Evolutionary conservation across 768 basidiomycete species (phyloP).

Genomic region (Suillus ampliporus): DNA sequence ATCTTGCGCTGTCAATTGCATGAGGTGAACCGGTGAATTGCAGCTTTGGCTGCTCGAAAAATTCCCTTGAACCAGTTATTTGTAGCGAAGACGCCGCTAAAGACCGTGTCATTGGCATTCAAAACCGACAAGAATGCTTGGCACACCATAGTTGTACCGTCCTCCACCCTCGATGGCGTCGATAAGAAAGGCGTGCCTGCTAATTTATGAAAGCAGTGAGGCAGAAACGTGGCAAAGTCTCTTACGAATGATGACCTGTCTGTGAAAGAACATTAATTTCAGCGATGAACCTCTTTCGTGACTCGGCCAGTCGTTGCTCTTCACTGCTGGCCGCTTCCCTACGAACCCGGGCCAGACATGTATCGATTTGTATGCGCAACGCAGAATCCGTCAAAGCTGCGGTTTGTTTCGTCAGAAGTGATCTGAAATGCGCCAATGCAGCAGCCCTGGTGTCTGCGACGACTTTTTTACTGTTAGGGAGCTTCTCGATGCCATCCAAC

Average conservation of each 20-base stretch:
- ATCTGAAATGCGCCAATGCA: neutral
- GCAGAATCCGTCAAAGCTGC: conserved; percentile 11
- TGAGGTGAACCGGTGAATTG: conserved; percentile 30
- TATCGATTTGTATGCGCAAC: conserved; percentile 17
- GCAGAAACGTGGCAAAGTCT: neutral
- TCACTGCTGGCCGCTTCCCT: conserved; percentile 8
- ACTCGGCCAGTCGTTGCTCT: conserved; percentile 12
- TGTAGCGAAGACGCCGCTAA: neutral
- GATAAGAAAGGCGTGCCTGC: conserved; percentile 15
- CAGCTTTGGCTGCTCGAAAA: conserved; percentile 21
- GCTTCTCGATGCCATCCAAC: conserved; percentile 10
- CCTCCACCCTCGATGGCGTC: conserved; percentile 2
- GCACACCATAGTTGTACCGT: neutral
- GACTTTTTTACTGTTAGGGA: conserved; percentile 3
- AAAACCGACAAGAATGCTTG: neutral
- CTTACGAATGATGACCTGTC: conserved; percentile 13
- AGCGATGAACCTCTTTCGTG: conserved; percentile 26
- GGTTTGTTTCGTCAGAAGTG: neutral
- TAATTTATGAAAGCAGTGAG: neutral
- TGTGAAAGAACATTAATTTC: conserved; percentile 24
- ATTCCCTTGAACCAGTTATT: conserved; percentile 24
- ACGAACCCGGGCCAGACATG: neutral
- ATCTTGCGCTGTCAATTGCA: conserved; percentile 36
- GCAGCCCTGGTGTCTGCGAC: conserved; percentile 6
- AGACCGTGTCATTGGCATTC: neutral